Conservation (phyloP, 2,329 filamentous ascomycete genomes). For the Penicillium sclerotigenum region DNA sequence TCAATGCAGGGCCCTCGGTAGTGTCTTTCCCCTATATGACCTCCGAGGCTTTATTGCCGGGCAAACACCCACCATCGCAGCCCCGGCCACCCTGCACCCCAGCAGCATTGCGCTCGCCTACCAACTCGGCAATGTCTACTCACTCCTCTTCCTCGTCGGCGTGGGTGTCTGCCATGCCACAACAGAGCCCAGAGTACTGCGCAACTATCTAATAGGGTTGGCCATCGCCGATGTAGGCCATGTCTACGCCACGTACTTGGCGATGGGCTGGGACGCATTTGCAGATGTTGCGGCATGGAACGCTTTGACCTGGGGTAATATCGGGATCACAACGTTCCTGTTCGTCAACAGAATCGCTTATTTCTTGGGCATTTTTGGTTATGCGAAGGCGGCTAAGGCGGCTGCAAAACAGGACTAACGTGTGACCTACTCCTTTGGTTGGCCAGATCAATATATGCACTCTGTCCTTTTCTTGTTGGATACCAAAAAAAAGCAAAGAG, state of each 20-base stretch:
- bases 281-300: constrained; percentile 62
- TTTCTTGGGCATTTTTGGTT: constrained; percentile 59
- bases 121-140: constrained; percentile 69
- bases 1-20: constrained; percentile 55
- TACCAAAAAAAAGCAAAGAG: neutral
- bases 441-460: neutral
- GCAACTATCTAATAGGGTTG: constrained; percentile 64
- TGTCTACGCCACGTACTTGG: constrained; percentile 58
- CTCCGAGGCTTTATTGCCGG: constrained; percentile 62
- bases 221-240: constrained; percentile 66
- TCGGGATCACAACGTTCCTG: constrained; percentile 61
- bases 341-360: constrained; percentile 58
- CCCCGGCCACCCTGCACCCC: constrained; percentile 30
- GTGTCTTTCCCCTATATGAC: constrained; percentile 54
- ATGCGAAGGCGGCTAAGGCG: constrained; percentile 26
- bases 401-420: constrained; percentile 41
- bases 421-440: constrained; percentile 6
- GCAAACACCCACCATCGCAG: constrained; percentile 51
- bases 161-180: constrained; percentile 63
- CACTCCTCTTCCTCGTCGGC: constrained; percentile 63
- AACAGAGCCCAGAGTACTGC: constrained; percentile 62
- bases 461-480: neutral
- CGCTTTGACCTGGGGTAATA: constrained; percentile 68
- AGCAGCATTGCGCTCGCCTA: constrained; percentile 57
- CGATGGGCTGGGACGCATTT: constrained; percentile 56